phyloP scores from a whole-genome alignment of 495 filamentous ascomycete genomes.

The Cercophora samala region DNA sequence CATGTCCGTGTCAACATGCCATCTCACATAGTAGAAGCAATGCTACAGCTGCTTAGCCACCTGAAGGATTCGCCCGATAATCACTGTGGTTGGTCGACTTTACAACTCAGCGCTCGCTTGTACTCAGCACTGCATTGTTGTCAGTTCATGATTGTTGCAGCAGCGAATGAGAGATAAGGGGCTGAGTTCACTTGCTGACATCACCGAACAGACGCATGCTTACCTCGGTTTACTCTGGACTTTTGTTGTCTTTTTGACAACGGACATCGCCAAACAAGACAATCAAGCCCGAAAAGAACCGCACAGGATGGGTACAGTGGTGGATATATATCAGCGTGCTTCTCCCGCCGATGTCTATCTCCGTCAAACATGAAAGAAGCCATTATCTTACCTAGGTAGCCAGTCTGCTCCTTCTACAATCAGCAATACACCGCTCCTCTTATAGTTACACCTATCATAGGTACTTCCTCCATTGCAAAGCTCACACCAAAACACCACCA shows the following conservation, averaged over 20 bases:
- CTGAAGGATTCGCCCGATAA: background rate
- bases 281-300: no score
- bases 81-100: background rate
- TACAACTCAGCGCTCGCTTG: background rate
- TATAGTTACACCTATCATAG: no score
- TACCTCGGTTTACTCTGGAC: background rate
- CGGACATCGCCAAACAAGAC: background rate
- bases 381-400: no score
- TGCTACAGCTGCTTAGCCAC: background rate
- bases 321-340: no score
- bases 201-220: background rate
- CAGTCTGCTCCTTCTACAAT: no score
- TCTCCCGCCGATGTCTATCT: no score
- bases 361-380: no score
- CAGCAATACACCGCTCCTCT: no score
- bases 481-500: background rate
- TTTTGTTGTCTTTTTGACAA: background rate
- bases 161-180: background rate
- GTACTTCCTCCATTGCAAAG: background rate
- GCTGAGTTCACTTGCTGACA: background rate
- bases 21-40: background rate
- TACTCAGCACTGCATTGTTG: background rate
- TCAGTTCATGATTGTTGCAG: background rate
- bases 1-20: background rate
- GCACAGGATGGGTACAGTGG: no score